Evolutionary conservation across 2,329 filamentous ascomycete species (phyloP).

Genomic region (Ophiobolus disseminans): DNA sequence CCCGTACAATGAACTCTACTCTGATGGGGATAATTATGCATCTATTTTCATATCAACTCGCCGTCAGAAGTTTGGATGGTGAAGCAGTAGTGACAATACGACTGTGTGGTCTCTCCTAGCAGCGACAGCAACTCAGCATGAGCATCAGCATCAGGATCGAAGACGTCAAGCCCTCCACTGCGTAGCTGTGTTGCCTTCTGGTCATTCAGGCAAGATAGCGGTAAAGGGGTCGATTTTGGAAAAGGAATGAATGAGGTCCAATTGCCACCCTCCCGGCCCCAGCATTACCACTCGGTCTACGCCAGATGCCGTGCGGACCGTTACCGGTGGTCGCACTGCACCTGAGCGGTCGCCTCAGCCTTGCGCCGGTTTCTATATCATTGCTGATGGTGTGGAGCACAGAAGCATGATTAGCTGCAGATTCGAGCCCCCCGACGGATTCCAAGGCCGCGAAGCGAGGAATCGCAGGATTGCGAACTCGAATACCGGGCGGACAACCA

Average conservation of each 20-base stretch:
- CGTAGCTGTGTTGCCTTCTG: too few species aligned
- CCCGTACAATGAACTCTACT: too few species aligned
- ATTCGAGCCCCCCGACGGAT: neutral
- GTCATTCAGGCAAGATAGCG: neutral
- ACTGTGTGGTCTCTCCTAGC: too few species aligned
- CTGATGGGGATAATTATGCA: too few species aligned
- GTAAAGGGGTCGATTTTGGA: neutral
- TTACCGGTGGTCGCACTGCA: neutral
- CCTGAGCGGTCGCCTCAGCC: neutral
- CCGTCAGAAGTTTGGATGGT: too few species aligned
- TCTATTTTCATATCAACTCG: too few species aligned
- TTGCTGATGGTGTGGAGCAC: neutral
- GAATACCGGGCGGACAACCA: neutral
- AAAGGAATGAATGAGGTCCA: neutral
- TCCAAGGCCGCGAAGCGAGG: neutral
- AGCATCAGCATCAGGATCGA: too few species aligned
- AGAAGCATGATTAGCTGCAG: neutral
- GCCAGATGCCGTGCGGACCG: constrained; percentile 3
- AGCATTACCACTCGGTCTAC: neutral
- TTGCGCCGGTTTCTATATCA: neutral
- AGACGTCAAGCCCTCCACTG: too few species aligned
- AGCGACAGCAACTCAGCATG: too few species aligned
- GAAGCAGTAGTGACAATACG: too few species aligned
- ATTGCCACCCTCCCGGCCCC: neutral
- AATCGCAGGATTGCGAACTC: neutral